phyloP scores from a whole-genome alignment of 495 filamentous ascomycete species.

The Lasiosphaeris hirsuta region DNA sequence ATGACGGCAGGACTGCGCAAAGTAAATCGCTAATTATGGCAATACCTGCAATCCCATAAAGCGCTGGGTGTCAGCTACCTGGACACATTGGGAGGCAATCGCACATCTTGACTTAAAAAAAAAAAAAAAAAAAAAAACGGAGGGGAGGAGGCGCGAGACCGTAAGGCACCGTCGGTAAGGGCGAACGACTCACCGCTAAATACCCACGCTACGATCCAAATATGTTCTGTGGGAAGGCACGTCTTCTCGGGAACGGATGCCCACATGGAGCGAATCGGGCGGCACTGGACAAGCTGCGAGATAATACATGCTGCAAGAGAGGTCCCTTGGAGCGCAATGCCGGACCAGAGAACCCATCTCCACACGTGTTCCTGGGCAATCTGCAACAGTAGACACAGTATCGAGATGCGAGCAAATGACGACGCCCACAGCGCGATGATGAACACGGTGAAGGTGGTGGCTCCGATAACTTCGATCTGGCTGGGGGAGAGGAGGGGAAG shows the following conservation, averaged over 20 bases:
- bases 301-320: not conserved
- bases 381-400: not conserved
- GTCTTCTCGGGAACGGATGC: not conserved
- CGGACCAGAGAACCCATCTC: constrained; percentile 2
- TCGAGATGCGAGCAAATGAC: constrained; percentile 6
- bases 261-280: constrained; percentile 5
- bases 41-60: not conserved
- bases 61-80: not conserved
- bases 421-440: constrained; percentile 7
- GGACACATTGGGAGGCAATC: too few species aligned
- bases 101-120: not conserved
- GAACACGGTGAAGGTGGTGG: not conserved
- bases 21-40: constrained; percentile 6
- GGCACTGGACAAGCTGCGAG: constrained; percentile 8
- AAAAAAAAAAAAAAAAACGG: too few species aligned
- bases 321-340: not conserved
- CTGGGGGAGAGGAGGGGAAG: not conserved
- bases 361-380: not conserved
- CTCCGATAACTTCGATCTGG: not conserved
- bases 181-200: constrained; percentile 4
- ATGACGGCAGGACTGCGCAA: constrained; percentile 6
- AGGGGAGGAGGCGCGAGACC: not conserved
- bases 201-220: not conserved
- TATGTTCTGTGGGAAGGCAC: not conserved
- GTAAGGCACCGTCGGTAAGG: too few species aligned